These are phyloP conservation scores for Blakeslea trispora DNA, from an alignment of 371 early-diverging fungal genomes.

Conservation along the genomic window DNA sequence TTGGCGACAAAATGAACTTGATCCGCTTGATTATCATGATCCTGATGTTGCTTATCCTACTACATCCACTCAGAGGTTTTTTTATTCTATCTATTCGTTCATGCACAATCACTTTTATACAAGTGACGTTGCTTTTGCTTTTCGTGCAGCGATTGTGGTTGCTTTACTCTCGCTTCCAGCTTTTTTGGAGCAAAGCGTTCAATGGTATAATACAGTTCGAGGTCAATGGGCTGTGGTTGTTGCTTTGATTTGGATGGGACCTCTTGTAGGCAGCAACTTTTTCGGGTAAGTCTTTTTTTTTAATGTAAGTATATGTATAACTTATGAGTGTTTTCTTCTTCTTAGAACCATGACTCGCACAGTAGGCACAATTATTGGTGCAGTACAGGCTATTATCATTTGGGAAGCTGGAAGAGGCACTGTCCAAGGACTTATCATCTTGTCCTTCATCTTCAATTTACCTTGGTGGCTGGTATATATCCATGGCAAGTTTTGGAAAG, in stretches of 20 bases:
- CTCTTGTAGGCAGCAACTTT: conserved; percentile 48
- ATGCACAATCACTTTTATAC: conserved; percentile 31
- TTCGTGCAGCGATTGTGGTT: conserved; percentile 39
- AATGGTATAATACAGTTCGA: conserved; percentile 39
- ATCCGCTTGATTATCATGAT: conserved; percentile 42
- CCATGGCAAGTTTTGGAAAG: conserved; percentile 48
- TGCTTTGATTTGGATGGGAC: conserved; percentile 56
- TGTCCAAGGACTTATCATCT: conserved; percentile 28
- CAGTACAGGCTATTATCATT: conserved; percentile 36
- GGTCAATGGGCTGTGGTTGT: conserved; percentile 52
- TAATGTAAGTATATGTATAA: conserved; percentile 12
- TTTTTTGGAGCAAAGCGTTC: conserved; percentile 33
- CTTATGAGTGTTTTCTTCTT: not conserved
- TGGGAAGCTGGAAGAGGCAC: conserved; percentile 43
- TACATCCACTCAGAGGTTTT: conserved; percentile 32
- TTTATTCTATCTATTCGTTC: conserved; percentile 32
- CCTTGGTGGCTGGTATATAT: conserved; percentile 48
- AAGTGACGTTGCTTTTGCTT: conserved; percentile 38
- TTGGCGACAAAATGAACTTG: conserved; percentile 25
- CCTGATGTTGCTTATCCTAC: conserved; percentile 46
- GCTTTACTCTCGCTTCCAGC: conserved; percentile 37
- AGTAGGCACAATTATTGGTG: conserved; percentile 46
- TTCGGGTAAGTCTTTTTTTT: conserved; percentile 53
- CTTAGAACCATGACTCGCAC: conserved; percentile 44
- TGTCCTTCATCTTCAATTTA: conserved; percentile 39